Base-by-base conservation (phyloP, 208 protist species). In the Acanthamoeba healyi region DNA sequence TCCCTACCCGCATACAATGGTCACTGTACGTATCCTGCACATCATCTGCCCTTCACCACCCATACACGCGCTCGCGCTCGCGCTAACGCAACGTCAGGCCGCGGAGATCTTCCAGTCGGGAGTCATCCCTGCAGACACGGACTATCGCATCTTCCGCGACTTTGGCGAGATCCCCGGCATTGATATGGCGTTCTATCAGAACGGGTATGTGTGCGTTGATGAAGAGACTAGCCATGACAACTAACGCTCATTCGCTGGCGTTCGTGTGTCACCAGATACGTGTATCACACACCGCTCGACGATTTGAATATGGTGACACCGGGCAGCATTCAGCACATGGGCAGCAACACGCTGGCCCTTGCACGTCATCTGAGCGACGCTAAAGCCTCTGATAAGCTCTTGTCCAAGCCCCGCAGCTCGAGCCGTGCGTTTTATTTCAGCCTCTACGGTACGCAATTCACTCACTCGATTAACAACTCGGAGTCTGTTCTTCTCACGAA, bases 81-180 rank as follows among this genome's bases (percentile, higher is more conserved):
- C n/a, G n/a, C n/a, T n/a, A n/a, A n/a, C n/a, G n/a, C n/a, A 17
- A 9, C 36, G 42, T 12, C 36, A 91, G 84, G 84, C 84, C 4
- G 56, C 49, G 29, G 95, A 96, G 36, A 74, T 95, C 36, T 96
- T 96, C n/a, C 36, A 94, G 93, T 88, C 82, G 15, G 95, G 95
- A 2, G 46, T 94, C 4, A 95, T 96, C 24, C 95, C 94, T 9
- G 42, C 74, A 14, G 95, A 96, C 88, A 94, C 93, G 7, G 95
- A 96, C 94, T 96, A 90, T 56, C 93, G 95, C 32, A 94, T 96
- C 74, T 96, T 90, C 77, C 92, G 95, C 44, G 95, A 96, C 94
- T 95, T 92, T 87, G 95, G 95, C 14, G 77, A 79, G 29, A 61
- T 95, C 15, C 87, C 94, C 15, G 95, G 95, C 42, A 32, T 96